These are phyloP conservation scores for Spathaspora girioi DNA, from an alignment of 805 yeast genomes.

Conservation along the genomic window DNA sequence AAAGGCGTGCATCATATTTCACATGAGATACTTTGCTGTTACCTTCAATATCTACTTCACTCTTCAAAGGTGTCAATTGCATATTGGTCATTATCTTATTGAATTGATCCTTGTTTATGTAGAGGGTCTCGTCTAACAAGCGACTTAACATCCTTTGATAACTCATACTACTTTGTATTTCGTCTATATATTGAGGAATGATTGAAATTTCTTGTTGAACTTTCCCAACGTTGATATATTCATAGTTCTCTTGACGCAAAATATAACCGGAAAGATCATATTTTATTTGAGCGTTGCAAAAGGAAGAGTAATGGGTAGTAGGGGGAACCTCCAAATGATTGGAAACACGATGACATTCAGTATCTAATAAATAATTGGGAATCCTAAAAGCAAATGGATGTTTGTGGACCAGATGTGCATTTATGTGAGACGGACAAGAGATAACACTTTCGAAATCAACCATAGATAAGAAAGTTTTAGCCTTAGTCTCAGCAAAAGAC, in stretches of 20 bases:
- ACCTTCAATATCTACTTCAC: not conserved
- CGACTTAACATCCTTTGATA: not conserved
- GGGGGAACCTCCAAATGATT: conserved; percentile 10
- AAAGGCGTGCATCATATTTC: not conserved
- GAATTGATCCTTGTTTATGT: conserved; percentile 1
- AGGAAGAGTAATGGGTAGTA: not conserved
- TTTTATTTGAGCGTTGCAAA: not conserved
- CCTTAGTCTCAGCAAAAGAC: not conserved
- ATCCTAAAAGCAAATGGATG: conserved; percentile 8
- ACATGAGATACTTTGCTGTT: not conserved
- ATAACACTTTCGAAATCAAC: conserved; percentile 7
- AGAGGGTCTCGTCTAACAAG: not conserved
- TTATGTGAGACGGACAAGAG: not conserved
- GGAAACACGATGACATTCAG: not conserved
- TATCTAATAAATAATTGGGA: conserved; percentile 9
- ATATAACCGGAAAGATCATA: conserved; percentile 6
- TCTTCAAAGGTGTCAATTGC: not conserved
- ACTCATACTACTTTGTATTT: not conserved
- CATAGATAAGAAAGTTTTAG: conserved; percentile 6
- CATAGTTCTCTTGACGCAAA: not conserved
- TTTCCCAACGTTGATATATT: not conserved
- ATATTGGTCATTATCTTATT: not conserved
- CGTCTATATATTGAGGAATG: conserved; percentile 1
- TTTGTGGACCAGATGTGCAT: conserved; percentile 3
- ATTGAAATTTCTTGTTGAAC: not conserved